These are phyloP conservation scores for Blastobotrys illinoisensis DNA, from an alignment of 1,139 yeast genomes.

Conservation along the genomic window DNA sequence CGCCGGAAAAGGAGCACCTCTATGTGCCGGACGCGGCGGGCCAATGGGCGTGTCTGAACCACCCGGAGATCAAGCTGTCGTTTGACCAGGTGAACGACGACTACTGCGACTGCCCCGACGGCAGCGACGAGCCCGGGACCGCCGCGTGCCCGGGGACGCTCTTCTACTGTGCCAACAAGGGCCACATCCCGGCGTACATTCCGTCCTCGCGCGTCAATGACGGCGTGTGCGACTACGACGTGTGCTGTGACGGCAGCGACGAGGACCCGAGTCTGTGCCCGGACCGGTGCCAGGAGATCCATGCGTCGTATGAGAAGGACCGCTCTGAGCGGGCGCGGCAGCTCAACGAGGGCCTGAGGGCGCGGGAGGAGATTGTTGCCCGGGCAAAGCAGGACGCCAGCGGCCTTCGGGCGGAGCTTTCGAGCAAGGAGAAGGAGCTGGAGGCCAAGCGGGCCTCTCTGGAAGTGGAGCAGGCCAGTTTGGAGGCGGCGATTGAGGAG, in stretches of 20 bases:
- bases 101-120: conserved; percentile 96
- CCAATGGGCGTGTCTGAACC: conserved; percentile 63
- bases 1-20: conserved; percentile 28
- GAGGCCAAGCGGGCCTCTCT: conserved; percentile 16
- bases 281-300: conserved; percentile 48
- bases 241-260: conserved; percentile 95
- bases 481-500: conserved; percentile 30
- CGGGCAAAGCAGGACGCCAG: conserved; percentile 23
- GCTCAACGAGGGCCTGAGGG: conserved; percentile 34
- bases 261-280: conserved; percentile 41
- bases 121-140: conserved; percentile 96
- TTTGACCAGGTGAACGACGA: conserved; percentile 74
- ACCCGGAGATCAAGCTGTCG: conserved; percentile 57
- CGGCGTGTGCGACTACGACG: conserved; percentile 85
- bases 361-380: conserved; percentile 32
- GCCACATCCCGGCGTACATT: conserved; percentile 41
- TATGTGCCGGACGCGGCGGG: conserved; percentile 50
- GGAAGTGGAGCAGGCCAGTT: conserved; percentile 23
- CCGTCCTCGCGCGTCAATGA: conserved; percentile 66
- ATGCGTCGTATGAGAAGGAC: conserved; percentile 34
- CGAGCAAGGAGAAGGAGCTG: conserved; percentile 21
- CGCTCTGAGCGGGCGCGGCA: conserved; percentile 27
- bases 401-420: conserved; percentile 23
- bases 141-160: conserved; percentile 60
- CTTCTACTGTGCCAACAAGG: conserved; percentile 76